Evolutionary conservation across 805 yeast species (phyloP), one percentile per base, ranked within the genome.

Genomic region (Scheffersomyces coipomensis): DNA sequence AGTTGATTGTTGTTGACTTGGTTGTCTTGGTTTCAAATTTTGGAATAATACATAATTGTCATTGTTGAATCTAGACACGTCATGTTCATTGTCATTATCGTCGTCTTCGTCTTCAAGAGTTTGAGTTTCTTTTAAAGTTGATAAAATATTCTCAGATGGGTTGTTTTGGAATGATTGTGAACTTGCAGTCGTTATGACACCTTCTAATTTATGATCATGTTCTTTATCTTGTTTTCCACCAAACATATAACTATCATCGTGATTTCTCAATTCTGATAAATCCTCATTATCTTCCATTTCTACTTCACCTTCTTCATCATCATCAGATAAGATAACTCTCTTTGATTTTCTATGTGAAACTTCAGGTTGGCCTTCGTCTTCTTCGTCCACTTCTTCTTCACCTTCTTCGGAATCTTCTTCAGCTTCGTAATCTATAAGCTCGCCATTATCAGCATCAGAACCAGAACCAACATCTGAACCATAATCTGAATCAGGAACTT

Each of bases 211-310:
- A 27, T 27, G 5, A 12, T 27, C 33, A 16, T 10, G 9, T 16
- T 29, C 27, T 15, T 27, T 16, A 9, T 22, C 13, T 5, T 24
- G 19, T 26, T 43, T 42, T 13, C 46, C 52, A 3, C 60, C 64
- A 46, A 58, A 56, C 65, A 58, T 58, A 34, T 51, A 58, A 32
- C 61, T 53, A 36, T 60, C 65, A 42, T 60, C 62, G 29, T n/a
- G n/a, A n/a, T n/a, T n/a, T n/a, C n/a, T n/a, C n/a, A n/a, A 27
- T 6, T 15, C 11, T 13, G 5, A 4, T 6, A 24, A 10, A 24
- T 5, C 13, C 8, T 24, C 27, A 45, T 55, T n/a, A n/a, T n/a
- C n/a, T n/a, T n/a, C n/a, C n/a, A n/a, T n/a, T n/a, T n/a, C n/a
- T n/a, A n/a, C 30, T 5, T 27, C 18, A 9, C 13, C n/a, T 6